Conservation (phyloP, 148 eudicot species). For the Chenopodium album region DNA sequence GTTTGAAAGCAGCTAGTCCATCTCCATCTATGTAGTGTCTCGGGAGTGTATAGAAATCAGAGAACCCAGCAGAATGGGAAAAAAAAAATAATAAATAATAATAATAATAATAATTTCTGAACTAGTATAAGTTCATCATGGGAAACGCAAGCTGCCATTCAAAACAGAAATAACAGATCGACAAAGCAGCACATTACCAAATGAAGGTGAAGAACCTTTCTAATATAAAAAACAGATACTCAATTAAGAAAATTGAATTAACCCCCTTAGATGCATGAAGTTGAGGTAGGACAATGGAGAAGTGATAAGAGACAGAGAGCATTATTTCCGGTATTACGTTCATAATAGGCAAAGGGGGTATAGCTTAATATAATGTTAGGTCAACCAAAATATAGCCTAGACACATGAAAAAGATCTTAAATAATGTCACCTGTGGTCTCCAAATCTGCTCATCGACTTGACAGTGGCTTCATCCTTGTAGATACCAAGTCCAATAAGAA, state of each 20-base stretch:
- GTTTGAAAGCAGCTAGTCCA: conserved; percentile 1
- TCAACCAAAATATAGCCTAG: background rate
- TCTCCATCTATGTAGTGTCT: background rate
- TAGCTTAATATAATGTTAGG: background rate
- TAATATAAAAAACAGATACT: background rate
- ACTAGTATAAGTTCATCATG: background rate
- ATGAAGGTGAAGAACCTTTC: background rate
- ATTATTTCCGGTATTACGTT: background rate
- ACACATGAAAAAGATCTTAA: background rate
- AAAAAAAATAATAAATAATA: background rate
- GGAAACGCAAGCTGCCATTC: background rate
- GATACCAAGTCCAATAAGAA: conserved; percentile 75
- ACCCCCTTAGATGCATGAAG: background rate
- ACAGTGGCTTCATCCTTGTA: conserved; percentile 79
- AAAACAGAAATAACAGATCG: background rate
- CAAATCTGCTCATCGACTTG: conserved; percentile 85
- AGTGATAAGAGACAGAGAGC: background rate
- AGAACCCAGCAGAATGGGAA: background rate
- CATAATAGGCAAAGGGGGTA: background rate
- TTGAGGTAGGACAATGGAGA: background rate
- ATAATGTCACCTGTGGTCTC: conserved; percentile 55
- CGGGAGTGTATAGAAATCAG: background rate
- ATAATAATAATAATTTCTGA: background rate
- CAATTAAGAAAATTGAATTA: background rate
- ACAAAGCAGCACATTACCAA: background rate